Evolutionary conservation across 2,329 filamentous ascomycete species (phyloP), one percentile per base, ranked within the genome.

Genomic region (Penicillium expansum): DNA sequence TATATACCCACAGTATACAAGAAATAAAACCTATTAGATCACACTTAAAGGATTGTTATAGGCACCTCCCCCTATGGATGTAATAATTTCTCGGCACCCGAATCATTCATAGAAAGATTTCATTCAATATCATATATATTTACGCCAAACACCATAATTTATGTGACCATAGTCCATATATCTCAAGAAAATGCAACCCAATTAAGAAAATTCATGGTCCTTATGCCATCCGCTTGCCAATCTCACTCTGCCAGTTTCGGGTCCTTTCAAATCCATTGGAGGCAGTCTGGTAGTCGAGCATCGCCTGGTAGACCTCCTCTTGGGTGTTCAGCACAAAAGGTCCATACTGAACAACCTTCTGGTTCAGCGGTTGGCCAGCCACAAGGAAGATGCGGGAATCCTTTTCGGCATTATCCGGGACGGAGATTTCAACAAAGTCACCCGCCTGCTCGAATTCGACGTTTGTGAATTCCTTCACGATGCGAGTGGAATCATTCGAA

Each of bases 371-470:
- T 63, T 89, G 83, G 11, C 92, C 91, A 0, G 91, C 90, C 16
- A 94, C 82, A 33, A 96, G 78, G 43, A 94, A 69, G 56, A 83
- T 79, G 37, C 75, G 72, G 0, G 74, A 72, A 42, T 77, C 77
- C 64, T 83, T 80, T 35, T 82, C 81, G 0, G 89, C 90, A 43
- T 80, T 83, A 13, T 83, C 83, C 4, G 85, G 82, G 11, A 94
- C 90, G 49, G 84, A 82, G 2, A 87, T 85, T 61, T 89, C 82
- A 9, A 97, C 82, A 29, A 84, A 82, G 67, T 96, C 91, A 44
- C 93, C 93, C 29, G 83, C 80, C 62, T 86, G 83, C 67, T 91
- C 87, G 69, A 97, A 96, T 6, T 97, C 90, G 24, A 94, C 89
- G 71, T 94, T 97, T 76, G 97, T 87, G 72, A 86, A 97, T 69